Base-by-base conservation (phyloP, 2,329 filamentous ascomycete genomes). In the Teratosphaeria zuluensis region DNA sequence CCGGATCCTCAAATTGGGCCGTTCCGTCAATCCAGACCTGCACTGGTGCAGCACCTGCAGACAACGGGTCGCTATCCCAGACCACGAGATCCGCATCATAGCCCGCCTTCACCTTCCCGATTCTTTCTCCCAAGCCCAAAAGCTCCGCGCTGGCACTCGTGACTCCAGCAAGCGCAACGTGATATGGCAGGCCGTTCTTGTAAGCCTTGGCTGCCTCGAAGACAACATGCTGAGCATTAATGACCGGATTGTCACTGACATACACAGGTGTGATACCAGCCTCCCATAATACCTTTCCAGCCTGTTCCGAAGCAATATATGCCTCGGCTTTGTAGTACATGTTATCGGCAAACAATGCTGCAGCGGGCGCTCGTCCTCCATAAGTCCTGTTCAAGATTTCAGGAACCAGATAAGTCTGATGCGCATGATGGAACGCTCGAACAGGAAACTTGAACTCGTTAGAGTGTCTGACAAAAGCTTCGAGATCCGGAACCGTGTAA, bases 361-460 rank as follows among this genome's bases (percentile, higher is more conserved):
- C 73, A n/a, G 81, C 85, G 16, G 72, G 74, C 9, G 74, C 73
- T 4, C 71, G 68, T 7, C 71, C 73, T 21, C 73, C 74, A 58
- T 71, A 75, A 1, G 71, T 71, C 19, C 72, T 62, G 60, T 75
- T 75, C 48, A 76, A 62, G 1, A 83, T 77, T 69, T 89, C 85
- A 0, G 86, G 85, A 0, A 88, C 80, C 1, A 88, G 72, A 63
- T 78, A 88, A 0, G 85, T 85, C 64, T 86, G 81, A 59, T 88
- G 83, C 2, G 86, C 86, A 65, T 89, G 86, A 68, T 89, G 86
- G 66, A 89, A 88, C 0, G 86, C 84, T 12, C 83, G 77, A 3
- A 88, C 74, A 0, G 81, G 71, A 65, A 89, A 88, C 61, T 83
- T 79, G 74, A 89, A 89, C 76, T 89, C 86, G 63, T 88, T 87